phyloP scores from a whole-genome alignment of 805 yeast genomes.

The Wickerhamomyces subpelliculosus region DNA sequence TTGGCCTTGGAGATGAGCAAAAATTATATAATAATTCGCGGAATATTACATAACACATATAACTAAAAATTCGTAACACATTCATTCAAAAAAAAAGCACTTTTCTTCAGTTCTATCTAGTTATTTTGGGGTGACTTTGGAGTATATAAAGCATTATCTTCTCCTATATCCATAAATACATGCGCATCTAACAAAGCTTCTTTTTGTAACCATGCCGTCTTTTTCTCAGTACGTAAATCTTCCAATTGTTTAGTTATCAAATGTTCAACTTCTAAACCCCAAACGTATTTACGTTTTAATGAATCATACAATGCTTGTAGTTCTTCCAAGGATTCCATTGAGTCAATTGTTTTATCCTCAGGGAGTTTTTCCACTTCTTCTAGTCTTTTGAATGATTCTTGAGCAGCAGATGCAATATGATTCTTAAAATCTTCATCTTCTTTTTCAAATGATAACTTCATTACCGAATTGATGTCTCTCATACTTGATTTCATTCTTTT shows the following conservation, averaged over 20 bases:
- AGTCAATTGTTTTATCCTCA: conserved; percentile 10
- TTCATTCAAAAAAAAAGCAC: background rate
- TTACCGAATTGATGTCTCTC: conserved; percentile 17
- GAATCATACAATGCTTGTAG: conserved; percentile 19
- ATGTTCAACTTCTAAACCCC: conserved; percentile 33
- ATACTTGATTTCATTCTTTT: conserved; percentile 21
- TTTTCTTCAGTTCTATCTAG: background rate
- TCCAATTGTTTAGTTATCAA: conserved; percentile 27
- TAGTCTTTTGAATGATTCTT: conserved; percentile 6
- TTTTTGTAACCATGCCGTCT: conserved; percentile 30
- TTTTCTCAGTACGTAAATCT: conserved; percentile 27
- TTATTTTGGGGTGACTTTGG: too few relatives aligned
- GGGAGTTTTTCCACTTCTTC: conserved; percentile 16
- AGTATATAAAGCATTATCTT: background rate
- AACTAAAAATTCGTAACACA: too few relatives aligned
- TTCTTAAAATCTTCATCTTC: conserved; percentile 7
- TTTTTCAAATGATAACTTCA: conserved; percentile 13
- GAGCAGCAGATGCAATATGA: conserved; percentile 1
- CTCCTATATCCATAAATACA: conserved; percentile 24
- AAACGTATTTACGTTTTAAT: conserved; percentile 27
- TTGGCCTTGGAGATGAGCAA: too few relatives aligned
- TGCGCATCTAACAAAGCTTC: conserved; percentile 39
- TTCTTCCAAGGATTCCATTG: conserved; percentile 4
- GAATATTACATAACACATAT: too few relatives aligned
- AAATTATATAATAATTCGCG: too few relatives aligned